These are phyloP conservation scores for Echites panduratus DNA, from an alignment of 257 asterid species.

Conservation along the genomic window DNA sequence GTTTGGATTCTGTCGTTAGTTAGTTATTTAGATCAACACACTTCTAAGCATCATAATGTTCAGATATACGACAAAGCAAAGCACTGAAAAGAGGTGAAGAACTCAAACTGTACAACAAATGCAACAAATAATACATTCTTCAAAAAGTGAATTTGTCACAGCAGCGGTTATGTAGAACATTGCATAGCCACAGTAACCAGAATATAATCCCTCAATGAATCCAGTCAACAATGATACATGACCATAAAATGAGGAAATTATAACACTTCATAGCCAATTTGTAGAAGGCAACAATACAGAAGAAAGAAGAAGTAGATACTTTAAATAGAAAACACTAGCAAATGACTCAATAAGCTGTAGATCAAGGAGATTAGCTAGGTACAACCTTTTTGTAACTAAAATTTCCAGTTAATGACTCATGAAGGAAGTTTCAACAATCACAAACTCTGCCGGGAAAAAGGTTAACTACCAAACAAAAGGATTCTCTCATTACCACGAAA, in stretches of 20 bases:
- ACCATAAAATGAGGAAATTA: slow-evolving; percentile 2
- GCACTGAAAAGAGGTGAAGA: background rate
- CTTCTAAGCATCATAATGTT: background rate
- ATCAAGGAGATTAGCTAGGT: slow-evolving; percentile 1
- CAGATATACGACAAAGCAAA: background rate
- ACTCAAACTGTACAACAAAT: background rate
- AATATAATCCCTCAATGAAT: slow-evolving; percentile 10
- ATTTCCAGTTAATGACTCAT: slow-evolving; percentile 5
- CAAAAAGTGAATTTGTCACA: background rate
- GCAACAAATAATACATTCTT: background rate
- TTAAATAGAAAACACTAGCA: background rate
- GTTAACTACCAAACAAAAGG: slow-evolving; percentile 25
- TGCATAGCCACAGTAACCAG: background rate
- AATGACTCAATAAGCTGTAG: slow-evolving; percentile 2
- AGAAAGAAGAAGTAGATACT: background rate
- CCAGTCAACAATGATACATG: slow-evolving; percentile 5
- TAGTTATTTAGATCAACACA: background rate
- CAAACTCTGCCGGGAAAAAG: slow-evolving; percentile 13
- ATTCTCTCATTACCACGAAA: slow-evolving; percentile 33
- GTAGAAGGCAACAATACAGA: slow-evolving; percentile 12
- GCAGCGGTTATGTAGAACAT: background rate
- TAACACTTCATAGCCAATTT: background rate
- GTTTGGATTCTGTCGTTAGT: slow-evolving; percentile 12
- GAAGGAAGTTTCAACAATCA: slow-evolving; percentile 8
- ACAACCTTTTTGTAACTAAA: background rate